Evolutionary conservation across 371 early-diverging fungal genomes (phyloP).

Genomic region (Nematocida minor): DNA sequence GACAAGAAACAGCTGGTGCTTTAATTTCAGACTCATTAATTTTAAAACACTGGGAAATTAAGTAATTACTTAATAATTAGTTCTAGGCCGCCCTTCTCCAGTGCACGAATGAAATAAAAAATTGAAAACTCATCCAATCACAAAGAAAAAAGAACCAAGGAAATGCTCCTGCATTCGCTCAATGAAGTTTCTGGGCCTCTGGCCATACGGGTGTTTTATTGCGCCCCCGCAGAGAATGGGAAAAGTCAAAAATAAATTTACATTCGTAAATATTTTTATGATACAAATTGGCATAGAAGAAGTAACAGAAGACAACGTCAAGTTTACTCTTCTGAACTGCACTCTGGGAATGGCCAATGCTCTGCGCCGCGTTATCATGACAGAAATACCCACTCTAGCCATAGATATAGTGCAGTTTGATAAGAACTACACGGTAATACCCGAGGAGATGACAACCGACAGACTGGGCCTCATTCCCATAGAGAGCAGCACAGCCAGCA

Average conservation of each 20-base stretch:
- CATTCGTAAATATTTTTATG: slow-evolving; percentile 39
- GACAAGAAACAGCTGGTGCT: not conserved
- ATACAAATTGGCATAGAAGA: slow-evolving; percentile 50
- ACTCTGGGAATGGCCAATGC: slow-evolving; percentile 74
- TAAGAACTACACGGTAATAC: slow-evolving; percentile 83
- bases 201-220: no score
- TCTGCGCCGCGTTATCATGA: slow-evolving; percentile 83
- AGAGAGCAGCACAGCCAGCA: slow-evolving; percentile 39
- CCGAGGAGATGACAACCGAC: slow-evolving; percentile 95
- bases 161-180: no score
- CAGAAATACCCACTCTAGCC: slow-evolving; percentile 96
- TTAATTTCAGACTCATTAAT: slow-evolving; percentile 24
- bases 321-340: slow-evolving; percentile 15
- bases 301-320: slow-evolving; percentile 38
- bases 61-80: no score
- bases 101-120: no score
- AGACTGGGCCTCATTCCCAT: slow-evolving; percentile 92
- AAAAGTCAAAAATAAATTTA: no score
- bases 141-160: no score
- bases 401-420: slow-evolving; percentile 91
- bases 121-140: no score
- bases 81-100: no score
- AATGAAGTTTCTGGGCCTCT: no score
- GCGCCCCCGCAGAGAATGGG: no score
- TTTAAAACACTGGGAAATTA: no score